These are phyloP conservation scores for Trichoderma brevicompactum DNA, from an alignment of 2,329 filamentous ascomycete genomes.

Conservation along the genomic window DNA sequence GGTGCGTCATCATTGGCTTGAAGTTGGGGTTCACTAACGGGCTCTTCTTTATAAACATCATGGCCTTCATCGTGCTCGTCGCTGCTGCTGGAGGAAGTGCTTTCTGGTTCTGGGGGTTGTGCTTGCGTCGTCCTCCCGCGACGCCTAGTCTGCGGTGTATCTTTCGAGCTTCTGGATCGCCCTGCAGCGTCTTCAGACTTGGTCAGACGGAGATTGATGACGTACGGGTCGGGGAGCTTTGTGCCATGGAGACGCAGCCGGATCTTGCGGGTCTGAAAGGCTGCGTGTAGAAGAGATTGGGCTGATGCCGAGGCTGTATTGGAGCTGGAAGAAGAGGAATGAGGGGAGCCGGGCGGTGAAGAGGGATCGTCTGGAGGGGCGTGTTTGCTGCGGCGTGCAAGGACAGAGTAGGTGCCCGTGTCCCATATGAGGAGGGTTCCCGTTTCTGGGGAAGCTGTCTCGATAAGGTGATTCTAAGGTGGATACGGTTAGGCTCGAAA, in stretches of 20 bases:
- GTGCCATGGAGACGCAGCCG: constrained; percentile 58
- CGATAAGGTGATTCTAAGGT: constrained; percentile 63
- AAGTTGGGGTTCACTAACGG: constrained; percentile 31
- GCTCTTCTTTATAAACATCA: constrained; percentile 26
- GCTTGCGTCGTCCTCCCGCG: constrained; percentile 14
- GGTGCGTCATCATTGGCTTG: constrained; percentile 35
- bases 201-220: constrained; percentile 59
- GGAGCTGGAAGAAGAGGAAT: constrained; percentile 32
- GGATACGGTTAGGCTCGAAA: neutral
- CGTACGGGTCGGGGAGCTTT: constrained; percentile 58
- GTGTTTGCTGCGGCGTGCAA: constrained; percentile 49
- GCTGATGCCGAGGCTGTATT: constrained; percentile 38
- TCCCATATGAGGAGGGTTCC: constrained; percentile 68
- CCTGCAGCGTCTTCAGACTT: constrained; percentile 47
- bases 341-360: constrained; percentile 37
- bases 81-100: constrained; percentile 28
- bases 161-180: constrained; percentile 34
- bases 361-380: constrained; percentile 39
- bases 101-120: constrained; percentile 33
- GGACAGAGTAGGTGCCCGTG: constrained; percentile 60
- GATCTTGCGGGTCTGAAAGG: constrained; percentile 61
- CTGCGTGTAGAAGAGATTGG: constrained; percentile 54
- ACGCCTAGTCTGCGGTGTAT: constrained; percentile 30
- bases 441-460: constrained; percentile 58
- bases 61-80: constrained; percentile 31